These are phyloP conservation scores for Colletotrichum phormii DNA, from an alignment of 2,329 filamentous ascomycete species.

Conservation along the genomic window DNA sequence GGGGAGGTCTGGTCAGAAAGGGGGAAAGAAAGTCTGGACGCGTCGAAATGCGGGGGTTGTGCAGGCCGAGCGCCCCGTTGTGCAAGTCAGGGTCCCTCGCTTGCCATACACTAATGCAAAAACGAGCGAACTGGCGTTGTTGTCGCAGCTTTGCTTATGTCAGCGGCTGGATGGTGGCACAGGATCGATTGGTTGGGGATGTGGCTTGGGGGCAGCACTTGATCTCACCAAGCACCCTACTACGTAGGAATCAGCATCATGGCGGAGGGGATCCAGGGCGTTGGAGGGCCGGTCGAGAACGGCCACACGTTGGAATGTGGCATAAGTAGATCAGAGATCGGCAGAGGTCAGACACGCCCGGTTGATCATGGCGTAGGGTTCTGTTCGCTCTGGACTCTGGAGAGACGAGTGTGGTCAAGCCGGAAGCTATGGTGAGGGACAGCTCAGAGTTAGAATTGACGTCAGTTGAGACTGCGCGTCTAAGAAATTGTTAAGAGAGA, in stretches of 20 bases:
- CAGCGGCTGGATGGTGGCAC: background rate
- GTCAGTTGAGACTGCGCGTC: too few species aligned
- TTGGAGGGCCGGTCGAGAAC: background rate
- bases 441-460: too few species aligned
- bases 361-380: background rate
- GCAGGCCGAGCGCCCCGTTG: conserved; percentile 9
- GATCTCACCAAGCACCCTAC: background rate
- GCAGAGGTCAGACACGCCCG: background rate
- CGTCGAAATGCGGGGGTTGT: conserved; percentile 31
- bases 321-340: background rate
- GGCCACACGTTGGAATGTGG: background rate
- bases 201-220: conserved; percentile 8
- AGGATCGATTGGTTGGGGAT: background rate
- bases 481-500: background rate
- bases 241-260: background rate
- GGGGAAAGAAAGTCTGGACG: conserved; percentile 23
- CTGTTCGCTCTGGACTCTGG: background rate
- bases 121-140: background rate
- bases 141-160: background rate
- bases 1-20: background rate
- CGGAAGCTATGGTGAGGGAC: background rate
- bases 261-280: background rate
- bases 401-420: background rate
- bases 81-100: conserved; percentile 25
- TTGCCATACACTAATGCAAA: conserved; percentile 9